Evolutionary conservation across 2,329 filamentous ascomycete genomes (phyloP).

Genomic region (Dothistroma septosporum): DNA sequence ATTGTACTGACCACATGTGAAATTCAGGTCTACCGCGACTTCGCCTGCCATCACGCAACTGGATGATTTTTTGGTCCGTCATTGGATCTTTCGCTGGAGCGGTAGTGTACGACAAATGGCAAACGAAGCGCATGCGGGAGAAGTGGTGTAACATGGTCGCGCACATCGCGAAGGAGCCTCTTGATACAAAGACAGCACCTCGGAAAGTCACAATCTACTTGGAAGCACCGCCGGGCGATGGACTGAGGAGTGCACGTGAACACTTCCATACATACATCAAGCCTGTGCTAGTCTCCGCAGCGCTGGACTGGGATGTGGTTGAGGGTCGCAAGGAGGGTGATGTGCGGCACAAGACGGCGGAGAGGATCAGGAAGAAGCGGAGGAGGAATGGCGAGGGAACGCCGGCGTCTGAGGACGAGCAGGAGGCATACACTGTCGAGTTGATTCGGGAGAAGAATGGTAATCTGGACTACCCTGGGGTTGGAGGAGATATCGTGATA

Average conservation of each 20-base stretch:
- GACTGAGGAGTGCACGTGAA: constrained; percentile 77
- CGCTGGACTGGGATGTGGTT: constrained; percentile 92
- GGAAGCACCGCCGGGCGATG: constrained; percentile 80
- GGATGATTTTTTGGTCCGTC: constrained; percentile 89
- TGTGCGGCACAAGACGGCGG: constrained; percentile 77
- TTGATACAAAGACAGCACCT: constrained; percentile 69
- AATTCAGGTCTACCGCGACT: constrained; percentile 72
- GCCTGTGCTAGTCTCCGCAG: constrained; percentile 81
- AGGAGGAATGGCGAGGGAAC: constrained; percentile 55
- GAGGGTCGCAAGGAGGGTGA: constrained; percentile 93
- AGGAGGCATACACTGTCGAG: constrained; percentile 56
- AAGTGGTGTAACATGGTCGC: constrained; percentile 85
- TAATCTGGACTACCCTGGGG: constrained; percentile 66
- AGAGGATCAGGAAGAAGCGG: constrained; percentile 69
- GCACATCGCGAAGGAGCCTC: constrained; percentile 71
- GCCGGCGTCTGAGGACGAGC: constrained; percentile 43
- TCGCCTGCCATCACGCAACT: constrained; percentile 89
- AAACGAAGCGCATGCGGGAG: constrained; percentile 78
- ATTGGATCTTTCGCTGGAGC: constrained; percentile 73
- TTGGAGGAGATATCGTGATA: constrained; percentile 80
- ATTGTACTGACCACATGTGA: constrained; percentile 13
- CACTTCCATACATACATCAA: constrained; percentile 97
- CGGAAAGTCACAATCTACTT: constrained; percentile 83
- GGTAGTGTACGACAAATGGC: constrained; percentile 84
- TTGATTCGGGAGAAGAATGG: constrained; percentile 62